Base-by-base conservation (phyloP, 2,329 filamentous ascomycete species). In the Cladosporium phlei region DNA sequence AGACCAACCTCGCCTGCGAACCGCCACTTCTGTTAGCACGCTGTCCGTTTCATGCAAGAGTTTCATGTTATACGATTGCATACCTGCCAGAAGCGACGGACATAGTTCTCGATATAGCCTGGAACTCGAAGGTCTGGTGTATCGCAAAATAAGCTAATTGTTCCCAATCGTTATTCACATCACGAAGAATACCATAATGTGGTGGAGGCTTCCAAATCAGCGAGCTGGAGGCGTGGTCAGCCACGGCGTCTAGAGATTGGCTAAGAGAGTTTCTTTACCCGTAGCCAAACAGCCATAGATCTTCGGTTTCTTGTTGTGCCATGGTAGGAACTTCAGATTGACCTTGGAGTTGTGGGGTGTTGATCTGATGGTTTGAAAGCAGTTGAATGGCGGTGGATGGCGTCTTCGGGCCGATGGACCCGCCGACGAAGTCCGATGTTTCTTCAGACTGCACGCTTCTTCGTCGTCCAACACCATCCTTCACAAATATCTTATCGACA, bases 201-300 rank as follows among this genome's bases (percentile, higher is more conserved):
- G 93, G 93, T 52, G 93, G 93, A 47, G 93, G 91, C 67, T 97
- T 98, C 90, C 90, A 98, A 59, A 98, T 96, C 65, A 98, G 71
- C 66, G 89, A 95, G 70, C 91, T 93, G 53, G 29, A 28, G 38
- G 53, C 17, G 29, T 17, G 59, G 53, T 45, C 27, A 40, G 8
- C 37, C 12, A 42, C 16, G 22, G 38, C 28, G 22, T 38, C 20
- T 4, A 11, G 5, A 5, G 12, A 29, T 21, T 45, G 14, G 11
- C 16, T 20, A 34, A 17, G 17, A 14, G 11, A n/a, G 20, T 11
- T 27, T 9, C 11, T 76, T 55, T 73, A 95, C 91, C 91, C 93
- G 63, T 97, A 98, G 52, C 93, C 93, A 68, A 95, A 97, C 35
- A 98, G 75, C 93, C 93, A 98, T 60, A 97, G 89, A 63, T 95